Conservation (phyloP, 2,329 filamentous ascomycete genomes). For the Dothidotthia symphoricarpi region DNA sequence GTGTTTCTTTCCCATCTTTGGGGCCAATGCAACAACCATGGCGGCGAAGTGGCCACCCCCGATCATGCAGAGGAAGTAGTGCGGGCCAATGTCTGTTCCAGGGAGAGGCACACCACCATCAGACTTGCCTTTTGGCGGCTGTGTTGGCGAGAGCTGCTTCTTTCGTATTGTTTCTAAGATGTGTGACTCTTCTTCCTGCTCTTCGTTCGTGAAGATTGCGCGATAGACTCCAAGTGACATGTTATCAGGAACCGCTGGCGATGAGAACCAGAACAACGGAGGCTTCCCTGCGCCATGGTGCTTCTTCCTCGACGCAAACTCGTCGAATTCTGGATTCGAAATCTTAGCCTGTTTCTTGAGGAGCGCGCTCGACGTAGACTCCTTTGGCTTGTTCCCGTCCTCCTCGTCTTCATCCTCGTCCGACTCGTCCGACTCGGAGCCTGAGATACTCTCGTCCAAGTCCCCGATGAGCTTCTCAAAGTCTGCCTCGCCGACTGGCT, state of each 20-base stretch:
- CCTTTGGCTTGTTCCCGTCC: conserved; percentile 52
- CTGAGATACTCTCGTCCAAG: conserved; percentile 87
- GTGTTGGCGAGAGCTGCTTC: conserved; percentile 71
- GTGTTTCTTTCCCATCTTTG: conserved; percentile 69
- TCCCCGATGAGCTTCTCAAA: conserved; percentile 85
- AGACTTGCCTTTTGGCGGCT: conserved; percentile 48
- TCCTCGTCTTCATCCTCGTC: conserved; percentile 69
- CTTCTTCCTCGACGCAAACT: conserved; percentile 48
- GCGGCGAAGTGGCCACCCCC: conserved; percentile 96
- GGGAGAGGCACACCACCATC: conserved; percentile 59
- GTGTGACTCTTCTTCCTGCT: conserved; percentile 62
- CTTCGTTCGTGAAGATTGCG: conserved; percentile 70
- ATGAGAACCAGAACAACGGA: conserved; percentile 83
- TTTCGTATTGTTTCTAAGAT: conserved; percentile 67
- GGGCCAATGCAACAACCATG: conserved; percentile 88
- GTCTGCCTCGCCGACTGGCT: conserved; percentile 71
- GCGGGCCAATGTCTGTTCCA: conserved; percentile 66
- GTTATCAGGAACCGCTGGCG: conserved; percentile 70
- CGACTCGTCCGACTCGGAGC: conserved; percentile 71
- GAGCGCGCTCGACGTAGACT: conserved; percentile 71
- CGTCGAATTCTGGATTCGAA: conserved; percentile 55
- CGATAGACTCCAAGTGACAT: conserved; percentile 83
- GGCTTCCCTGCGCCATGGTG: conserved; percentile 62
- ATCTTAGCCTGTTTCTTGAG: conserved; percentile 81
- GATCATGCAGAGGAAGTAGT: conserved; percentile 98